Evolutionary conservation across 2,329 filamentous ascomycete genomes (phyloP).

Genomic region (Reticulascus tulasneorum): DNA sequence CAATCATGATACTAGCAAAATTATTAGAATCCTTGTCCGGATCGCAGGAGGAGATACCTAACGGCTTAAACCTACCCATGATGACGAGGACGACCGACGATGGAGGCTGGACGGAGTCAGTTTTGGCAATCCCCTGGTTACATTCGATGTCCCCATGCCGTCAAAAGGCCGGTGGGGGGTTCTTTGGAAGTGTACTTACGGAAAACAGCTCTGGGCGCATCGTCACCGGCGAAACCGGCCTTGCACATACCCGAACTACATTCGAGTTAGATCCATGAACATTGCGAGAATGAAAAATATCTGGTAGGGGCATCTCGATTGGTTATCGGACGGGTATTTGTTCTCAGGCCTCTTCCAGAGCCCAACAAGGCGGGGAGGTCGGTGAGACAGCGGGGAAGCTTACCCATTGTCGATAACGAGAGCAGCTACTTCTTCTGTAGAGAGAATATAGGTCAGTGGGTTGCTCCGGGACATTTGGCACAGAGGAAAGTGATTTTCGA

Average conservation of each 20-base stretch:
- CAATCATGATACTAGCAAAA: slow-evolving; percentile 91
- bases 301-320: no score
- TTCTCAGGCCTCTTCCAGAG: slow-evolving; percentile 2
- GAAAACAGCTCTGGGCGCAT: slow-evolving; percentile 99
- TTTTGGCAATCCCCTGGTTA: slow-evolving; percentile 2
- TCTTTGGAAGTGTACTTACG: slow-evolving; percentile 66
- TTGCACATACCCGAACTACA: slow-evolving; percentile 99
- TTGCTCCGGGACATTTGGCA: slow-evolving; percentile 1
- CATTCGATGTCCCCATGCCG: slow-evolving; percentile 3
- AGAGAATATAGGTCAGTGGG: slow-evolving; percentile 38
- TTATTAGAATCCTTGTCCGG: no score
- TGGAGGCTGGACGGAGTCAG: slow-evolving; percentile 70
- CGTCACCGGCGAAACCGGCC: slow-evolving; percentile 99
- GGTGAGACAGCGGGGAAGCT: slow-evolving; percentile 49
- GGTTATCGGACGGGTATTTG: slow-evolving; percentile 7
- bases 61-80: slow-evolving; percentile 96
- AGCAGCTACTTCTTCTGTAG: slow-evolving; percentile 97
- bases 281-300: slow-evolving; percentile 11
- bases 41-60: no score
- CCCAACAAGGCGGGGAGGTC: slow-evolving; percentile 22
- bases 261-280: slow-evolving; percentile 31
- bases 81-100: slow-evolving; percentile 98
- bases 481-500: slow-evolving; percentile 1
- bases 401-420: slow-evolving; percentile 99
- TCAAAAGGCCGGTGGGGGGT: slow-evolving; percentile 14